Evolutionary conservation across 257 asterid genomes (phyloP), one percentile per base, ranked within the genome.

Genomic region (Craterostigma plantagineum): DNA sequence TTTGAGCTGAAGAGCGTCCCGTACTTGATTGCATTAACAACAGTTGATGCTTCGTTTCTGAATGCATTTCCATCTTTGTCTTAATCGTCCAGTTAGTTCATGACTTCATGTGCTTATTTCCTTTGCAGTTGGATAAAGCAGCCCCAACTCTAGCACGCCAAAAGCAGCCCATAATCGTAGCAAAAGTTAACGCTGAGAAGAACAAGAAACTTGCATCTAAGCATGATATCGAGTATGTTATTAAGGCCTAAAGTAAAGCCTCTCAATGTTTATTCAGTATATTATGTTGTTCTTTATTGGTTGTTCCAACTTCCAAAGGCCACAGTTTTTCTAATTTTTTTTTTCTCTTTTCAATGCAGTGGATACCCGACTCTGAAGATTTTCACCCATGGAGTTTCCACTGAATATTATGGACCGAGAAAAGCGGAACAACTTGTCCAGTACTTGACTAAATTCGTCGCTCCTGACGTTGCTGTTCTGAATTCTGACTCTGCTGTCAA

Each of bases 151-250:
- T n/a, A n/a, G n/a, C n/a, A n/a, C 67, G 56, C 57, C 51, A 80
- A 67, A 77, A 77, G 68, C 77, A 62, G 35, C 94, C 92, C 16
- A 52, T 85, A 48, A 76, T 73, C 40, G 67, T 85, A 17, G 96
- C 92, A 18, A 85, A 85, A 71, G 60, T 81, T 16, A 58, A 85
- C 67, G 96, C 90, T 54, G 94, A 85, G 78, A 85, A 85, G 63
- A 61, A 85, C 57, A 63, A 54, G n/a, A 53, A 60, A 61, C 65
- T 81, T 72, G 90, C 64, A 41, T 45, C 75, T 16, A 70, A 75
- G 64, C 73, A 85, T 53, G 86, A 72, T 11, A 54, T 85, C 55
- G 91, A 70, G 96, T 85, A 85, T 52, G 96, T 60, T 53, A 4
- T n/a, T n/a, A n/a, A n/a, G n/a, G n/a, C n/a, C 33, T 50, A n/a